phyloP scores from a whole-genome alignment of 2,329 filamentous ascomycete species.

The Scopulariopsis brevicaulis region DNA sequence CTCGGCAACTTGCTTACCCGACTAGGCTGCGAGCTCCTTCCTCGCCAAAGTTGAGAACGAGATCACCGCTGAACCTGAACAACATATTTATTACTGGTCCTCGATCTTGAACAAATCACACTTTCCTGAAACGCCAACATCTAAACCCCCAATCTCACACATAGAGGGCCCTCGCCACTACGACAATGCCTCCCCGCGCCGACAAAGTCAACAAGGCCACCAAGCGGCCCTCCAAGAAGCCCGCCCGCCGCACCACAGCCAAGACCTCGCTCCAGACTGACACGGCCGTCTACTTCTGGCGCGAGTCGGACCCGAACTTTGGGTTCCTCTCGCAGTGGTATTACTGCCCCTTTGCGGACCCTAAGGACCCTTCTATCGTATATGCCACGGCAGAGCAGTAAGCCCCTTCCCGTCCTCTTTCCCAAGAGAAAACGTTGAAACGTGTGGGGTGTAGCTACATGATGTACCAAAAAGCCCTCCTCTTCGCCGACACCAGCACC shows the following conservation, averaged over 20 bases:
- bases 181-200: neutral
- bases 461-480: constrained; percentile 41
- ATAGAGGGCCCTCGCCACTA: no score
- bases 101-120: no score
- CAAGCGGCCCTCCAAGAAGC: neutral
- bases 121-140: no score
- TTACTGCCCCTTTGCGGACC: constrained; percentile 32
- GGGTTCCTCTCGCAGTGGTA: constrained; percentile 58
- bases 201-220: neutral
- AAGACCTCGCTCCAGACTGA: neutral
- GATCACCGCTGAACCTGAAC: no score
- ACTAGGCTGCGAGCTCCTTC: no score
- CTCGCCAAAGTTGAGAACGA: no score
- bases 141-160: no score
- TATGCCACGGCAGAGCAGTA: constrained; percentile 43
- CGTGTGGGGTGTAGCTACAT: constrained; percentile 28
- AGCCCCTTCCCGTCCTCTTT: no score
- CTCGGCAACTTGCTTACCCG: no score
- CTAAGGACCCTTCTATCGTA: constrained; percentile 18
- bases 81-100: no score
- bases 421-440: no score
- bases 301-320: constrained; percentile 28
- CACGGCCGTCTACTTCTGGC: constrained; percentile 33
- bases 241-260: neutral
- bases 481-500: constrained; percentile 31